Conservation (phyloP, 2,329 filamentous ascomycete genomes). For the Diaporthe helianthi region DNA sequence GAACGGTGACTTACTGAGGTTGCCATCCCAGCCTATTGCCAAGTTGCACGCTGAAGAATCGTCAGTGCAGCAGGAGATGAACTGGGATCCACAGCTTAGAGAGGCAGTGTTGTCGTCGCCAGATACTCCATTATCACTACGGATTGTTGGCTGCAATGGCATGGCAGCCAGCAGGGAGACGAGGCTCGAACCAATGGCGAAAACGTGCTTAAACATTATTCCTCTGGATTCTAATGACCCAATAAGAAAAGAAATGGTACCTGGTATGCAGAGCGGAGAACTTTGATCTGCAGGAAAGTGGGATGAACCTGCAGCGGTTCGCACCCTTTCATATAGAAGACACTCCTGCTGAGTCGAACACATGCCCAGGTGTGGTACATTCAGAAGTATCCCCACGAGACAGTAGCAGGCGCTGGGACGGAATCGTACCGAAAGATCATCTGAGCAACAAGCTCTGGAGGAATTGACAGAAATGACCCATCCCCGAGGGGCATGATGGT, state of each 20-base stretch:
- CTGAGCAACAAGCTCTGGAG: not conserved
- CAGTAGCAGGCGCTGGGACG: not conserved
- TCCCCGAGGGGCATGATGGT: not conserved
- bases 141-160: not conserved
- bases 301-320: not conserved
- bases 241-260: not conserved
- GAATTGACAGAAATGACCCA: not conserved
- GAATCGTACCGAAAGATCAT: not conserved
- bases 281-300: not conserved
- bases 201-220: not conserved
- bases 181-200: not conserved
- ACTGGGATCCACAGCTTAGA: constrained; percentile 14
- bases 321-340: not conserved
- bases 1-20: not conserved
- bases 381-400: not conserved
- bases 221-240: not conserved
- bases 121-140: constrained; percentile 1
- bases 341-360: too few relatives aligned
- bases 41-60: constrained; percentile 9
- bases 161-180: not conserved
- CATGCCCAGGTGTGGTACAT: not conserved
- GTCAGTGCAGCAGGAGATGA: constrained; percentile 5
- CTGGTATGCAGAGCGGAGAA: not conserved
- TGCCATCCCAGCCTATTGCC: not conserved
- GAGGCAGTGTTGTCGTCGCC: not conserved